phyloP scores from a whole-genome alignment of 352 stramenopile genomes.

The Globisporangium paroecandrum region DNA sequence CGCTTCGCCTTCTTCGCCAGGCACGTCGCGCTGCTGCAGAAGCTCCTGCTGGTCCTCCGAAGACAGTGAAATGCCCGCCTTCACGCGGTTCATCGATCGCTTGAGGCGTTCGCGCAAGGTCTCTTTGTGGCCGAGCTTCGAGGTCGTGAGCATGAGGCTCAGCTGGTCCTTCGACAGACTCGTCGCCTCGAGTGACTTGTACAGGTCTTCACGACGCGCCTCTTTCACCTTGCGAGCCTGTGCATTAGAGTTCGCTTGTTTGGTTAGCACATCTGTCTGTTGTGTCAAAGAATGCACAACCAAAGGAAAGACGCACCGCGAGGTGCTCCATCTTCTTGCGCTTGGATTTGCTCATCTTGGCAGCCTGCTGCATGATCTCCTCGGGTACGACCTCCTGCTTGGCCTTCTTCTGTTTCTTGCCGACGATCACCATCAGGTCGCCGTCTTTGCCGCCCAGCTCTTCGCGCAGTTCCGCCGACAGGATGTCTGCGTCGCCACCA shows the following conservation, averaged over 20 bases:
- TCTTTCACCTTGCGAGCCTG: slow-evolving; percentile 76
- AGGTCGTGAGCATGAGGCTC: slow-evolving; percentile 73
- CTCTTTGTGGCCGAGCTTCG: slow-evolving; percentile 77
- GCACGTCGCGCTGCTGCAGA: slow-evolving; percentile 36
- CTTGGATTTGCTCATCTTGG: slow-evolving; percentile 78
- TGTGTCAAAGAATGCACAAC: background rate
- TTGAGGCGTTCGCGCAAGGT: slow-evolving; percentile 75
- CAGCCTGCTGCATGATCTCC: slow-evolving; percentile 58
- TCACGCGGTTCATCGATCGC: slow-evolving; percentile 72
- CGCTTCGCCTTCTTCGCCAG: slow-evolving; percentile 17
- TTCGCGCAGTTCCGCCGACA: slow-evolving; percentile 62
- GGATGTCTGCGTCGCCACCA: slow-evolving; percentile 24
- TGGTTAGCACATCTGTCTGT: background rate
- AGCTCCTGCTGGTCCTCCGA: slow-evolving; percentile 51
- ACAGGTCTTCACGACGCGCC: slow-evolving; percentile 61
- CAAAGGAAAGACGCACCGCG: slow-evolving; percentile 23
- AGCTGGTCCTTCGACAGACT: slow-evolving; percentile 62
- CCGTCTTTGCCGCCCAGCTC: slow-evolving; percentile 60
- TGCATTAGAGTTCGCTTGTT: background rate
- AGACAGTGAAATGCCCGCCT: slow-evolving; percentile 63
- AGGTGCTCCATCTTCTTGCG: slow-evolving; percentile 79
- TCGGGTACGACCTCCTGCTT: slow-evolving; percentile 49
- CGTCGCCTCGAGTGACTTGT: slow-evolving; percentile 71
- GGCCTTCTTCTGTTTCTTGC: slow-evolving; percentile 47
- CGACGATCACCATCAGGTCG: slow-evolving; percentile 60